phyloP scores from a whole-genome alignment of 106 monocot genomes.

The Phalaenopsis aphrodite region DNA sequence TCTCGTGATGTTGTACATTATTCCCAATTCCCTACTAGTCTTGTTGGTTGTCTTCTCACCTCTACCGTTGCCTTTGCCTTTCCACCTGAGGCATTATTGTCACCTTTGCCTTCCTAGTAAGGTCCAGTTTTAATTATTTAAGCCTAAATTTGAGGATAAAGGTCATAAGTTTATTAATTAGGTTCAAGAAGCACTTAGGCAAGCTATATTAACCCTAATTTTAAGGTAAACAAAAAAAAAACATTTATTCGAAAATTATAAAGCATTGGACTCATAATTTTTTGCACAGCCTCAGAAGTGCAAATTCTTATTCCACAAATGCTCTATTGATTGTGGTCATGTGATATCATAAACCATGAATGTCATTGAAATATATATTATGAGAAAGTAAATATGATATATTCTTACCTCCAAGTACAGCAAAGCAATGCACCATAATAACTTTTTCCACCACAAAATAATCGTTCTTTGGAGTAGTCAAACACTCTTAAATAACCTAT shows the following conservation, averaged over 20 bases:
- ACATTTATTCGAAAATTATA: neutral
- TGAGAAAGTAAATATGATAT: neutral
- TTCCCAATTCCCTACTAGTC: too few species aligned
- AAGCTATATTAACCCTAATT: too few species aligned
- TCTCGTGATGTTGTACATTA: too few species aligned
- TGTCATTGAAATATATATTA: slow-evolving; percentile 1
- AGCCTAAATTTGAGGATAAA: too few species aligned
- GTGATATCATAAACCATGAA: neutral
- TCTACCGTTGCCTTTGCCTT: too few species aligned
- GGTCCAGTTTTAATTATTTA: too few species aligned
- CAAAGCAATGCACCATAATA: slow-evolving; percentile 95
- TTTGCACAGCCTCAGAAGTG: neutral
- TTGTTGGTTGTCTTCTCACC: too few species aligned
- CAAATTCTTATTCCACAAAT: slow-evolving; percentile 4
- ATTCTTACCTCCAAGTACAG: slow-evolving; percentile 89
- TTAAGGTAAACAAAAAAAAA: too few species aligned
- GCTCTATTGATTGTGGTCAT: neutral
- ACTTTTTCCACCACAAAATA: slow-evolving; percentile 93
- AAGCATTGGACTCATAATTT: neutral
- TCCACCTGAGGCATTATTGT: too few species aligned
- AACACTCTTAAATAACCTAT: slow-evolving; percentile 95
- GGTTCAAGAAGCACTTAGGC: too few species aligned
- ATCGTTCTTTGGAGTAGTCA: slow-evolving; percentile 73
- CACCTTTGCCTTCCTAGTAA: too few species aligned
- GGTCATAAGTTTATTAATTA: too few species aligned